Evolutionary conservation across 2,329 filamentous ascomycete species (phyloP).

Genomic region (Monilinia fructigena): DNA sequence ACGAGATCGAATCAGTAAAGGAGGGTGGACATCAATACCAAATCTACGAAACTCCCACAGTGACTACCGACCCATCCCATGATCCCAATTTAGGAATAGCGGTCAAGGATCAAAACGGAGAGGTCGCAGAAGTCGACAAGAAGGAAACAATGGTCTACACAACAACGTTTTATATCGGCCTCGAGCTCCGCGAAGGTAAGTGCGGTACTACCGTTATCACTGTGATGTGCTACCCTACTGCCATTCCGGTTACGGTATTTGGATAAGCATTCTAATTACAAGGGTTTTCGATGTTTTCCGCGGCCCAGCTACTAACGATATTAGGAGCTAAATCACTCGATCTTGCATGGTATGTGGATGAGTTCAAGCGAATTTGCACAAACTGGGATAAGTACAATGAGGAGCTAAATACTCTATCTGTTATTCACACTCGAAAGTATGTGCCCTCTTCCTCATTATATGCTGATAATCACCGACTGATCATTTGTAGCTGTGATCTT

Average conservation of each 20-base stretch:
- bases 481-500: conserved; percentile 67
- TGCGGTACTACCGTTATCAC: conserved; percentile 13
- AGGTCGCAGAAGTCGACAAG: conserved; percentile 38
- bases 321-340: conserved; percentile 69
- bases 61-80: conserved; percentile 43
- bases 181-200: conserved; percentile 75
- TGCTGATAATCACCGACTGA: conserved; percentile 31
- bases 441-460: conserved; percentile 38
- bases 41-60: conserved; percentile 41
- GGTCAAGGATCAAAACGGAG: conserved; percentile 41
- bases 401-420: conserved; percentile 73
- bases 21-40: conserved; percentile 62
- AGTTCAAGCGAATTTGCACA: conserved; percentile 82
- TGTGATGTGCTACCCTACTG: conserved; percentile 2
- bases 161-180: conserved; percentile 89
- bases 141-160: conserved; percentile 62
- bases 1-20: conserved; percentile 61
- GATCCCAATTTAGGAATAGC: conserved; percentile 44
- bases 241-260: not conserved
- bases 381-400: conserved; percentile 73
- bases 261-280: conserved; percentile 11
- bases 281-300: not conserved
- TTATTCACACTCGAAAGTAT: conserved; percentile 77
- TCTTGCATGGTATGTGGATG: conserved; percentile 75
- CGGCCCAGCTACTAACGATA: conserved; percentile 40